Evolutionary conservation across 768 basidiomycete species (phyloP).

Genomic region (Symmetrospora coprosmae): DNA sequence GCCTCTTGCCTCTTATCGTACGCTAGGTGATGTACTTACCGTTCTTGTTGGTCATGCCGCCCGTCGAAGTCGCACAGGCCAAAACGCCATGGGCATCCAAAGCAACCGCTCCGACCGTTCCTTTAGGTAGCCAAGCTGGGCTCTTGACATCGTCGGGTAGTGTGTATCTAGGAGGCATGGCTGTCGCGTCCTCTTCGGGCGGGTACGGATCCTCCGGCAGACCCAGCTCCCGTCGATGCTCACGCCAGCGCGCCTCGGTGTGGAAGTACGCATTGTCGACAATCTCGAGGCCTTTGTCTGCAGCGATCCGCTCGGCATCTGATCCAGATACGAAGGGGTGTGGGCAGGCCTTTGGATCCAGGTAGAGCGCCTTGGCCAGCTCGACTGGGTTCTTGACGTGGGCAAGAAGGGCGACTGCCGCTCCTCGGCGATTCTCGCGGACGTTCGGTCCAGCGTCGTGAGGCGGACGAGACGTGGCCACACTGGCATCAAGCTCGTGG

Average conservation of each 20-base stretch:
- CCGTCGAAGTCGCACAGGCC: constrained; percentile 59
- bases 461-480: constrained; percentile 70
- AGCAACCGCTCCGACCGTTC: constrained; percentile 74
- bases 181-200: constrained; percentile 24
- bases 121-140: constrained; percentile 55
- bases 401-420: constrained; percentile 53
- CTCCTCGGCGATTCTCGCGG: constrained; percentile 49
- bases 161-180: constrained; percentile 8
- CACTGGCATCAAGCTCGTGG: constrained; percentile 68
- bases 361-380: constrained; percentile 56
- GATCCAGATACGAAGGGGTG: constrained; percentile 59
- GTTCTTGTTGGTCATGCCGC: constrained; percentile 71
- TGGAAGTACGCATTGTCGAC: constrained; percentile 67
- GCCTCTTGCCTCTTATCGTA: background rate
- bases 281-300: constrained; percentile 43
- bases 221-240: constrained; percentile 59
- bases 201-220: constrained; percentile 45
- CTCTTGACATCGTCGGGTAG: constrained; percentile 44
- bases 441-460: constrained; percentile 46
- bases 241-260: constrained; percentile 52
- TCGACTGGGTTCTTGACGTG: constrained; percentile 58
- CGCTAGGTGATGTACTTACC: constrained; percentile 31
- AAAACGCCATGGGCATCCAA: constrained; percentile 62
- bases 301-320: constrained; percentile 51
- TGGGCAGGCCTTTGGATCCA: constrained; percentile 49